Conservation (phyloP, 352 stramenopile species). For the Phytophthora nicotianae region DNA sequence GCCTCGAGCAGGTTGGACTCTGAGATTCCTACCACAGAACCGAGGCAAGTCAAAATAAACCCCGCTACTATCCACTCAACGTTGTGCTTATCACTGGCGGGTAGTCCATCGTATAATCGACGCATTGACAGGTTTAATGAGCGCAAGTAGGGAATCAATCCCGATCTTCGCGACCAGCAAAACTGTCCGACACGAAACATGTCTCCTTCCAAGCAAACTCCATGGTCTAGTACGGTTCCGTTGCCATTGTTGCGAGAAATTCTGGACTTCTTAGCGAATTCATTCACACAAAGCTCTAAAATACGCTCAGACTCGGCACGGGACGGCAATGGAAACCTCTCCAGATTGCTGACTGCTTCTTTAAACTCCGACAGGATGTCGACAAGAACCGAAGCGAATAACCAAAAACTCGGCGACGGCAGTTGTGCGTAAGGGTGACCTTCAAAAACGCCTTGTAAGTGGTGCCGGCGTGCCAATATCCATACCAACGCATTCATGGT, state of each 20-base stretch:
- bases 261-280: conserved; percentile 6
- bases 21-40: conserved; percentile 1
- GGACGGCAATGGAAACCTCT: conserved; percentile 9
- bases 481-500: conserved; percentile 12
- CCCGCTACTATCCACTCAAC: conserved; percentile 8
- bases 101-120: conserved; percentile 8
- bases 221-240: neutral
- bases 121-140: conserved; percentile 8
- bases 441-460: conserved; percentile 1
- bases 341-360: neutral
- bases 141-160: conserved; percentile 10
- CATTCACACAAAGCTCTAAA: conserved; percentile 1
- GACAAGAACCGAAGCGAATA: conserved; percentile 7
- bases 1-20: neutral
- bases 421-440: conserved; percentile 1
- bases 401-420: conserved; percentile 2
- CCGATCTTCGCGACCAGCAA: conserved; percentile 5
- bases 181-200: conserved; percentile 3
- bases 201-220: conserved; percentile 5
- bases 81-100: neutral
- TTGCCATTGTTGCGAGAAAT: neutral
- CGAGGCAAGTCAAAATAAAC: conserved; percentile 3
- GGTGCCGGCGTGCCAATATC: conserved; percentile 5
- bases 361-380: conserved; percentile 1
- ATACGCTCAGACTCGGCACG: neutral